Evolutionary conservation across 1,284 basidiomycete species (phyloP), one percentile per base, ranked within the genome.

Genomic region (Laetiporus sulphureus): DNA sequence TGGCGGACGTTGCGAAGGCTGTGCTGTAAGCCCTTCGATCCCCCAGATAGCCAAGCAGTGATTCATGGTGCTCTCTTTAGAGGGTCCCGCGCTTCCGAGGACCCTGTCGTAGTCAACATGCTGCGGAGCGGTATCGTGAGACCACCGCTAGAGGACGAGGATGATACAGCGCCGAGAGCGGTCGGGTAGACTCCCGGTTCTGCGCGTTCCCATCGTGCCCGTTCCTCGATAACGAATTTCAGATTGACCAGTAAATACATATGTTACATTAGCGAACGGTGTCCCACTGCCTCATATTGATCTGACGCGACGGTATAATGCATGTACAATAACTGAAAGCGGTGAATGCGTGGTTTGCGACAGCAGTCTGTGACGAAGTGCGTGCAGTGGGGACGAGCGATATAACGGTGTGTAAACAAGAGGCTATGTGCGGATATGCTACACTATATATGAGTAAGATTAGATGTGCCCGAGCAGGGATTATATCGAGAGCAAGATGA

Each of bases 1-100:
- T 94, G 59, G 66, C 72, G 25, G 75, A 83, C 3, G 82, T 75
- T 32, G 82, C 75, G 13, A 64, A 59, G 44, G 55, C 60, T 12
- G 65, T 83, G 12, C 52, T 82, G 83, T 87, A 51, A 53, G 79
- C 66, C 12, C 21, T 10, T 37, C 10, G 18, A 7, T 16, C 32
- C 32, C 11, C 16, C 11, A 13, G 18, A 1, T 4, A 30, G n/a
- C 16, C 30, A 38, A 25, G 7, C 23, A 16, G 15, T 25, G 13
- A 13, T 21, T 30, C 11, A 23, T 18, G n/a, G 10, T 11, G 16
- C 19, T 34, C 31, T 42, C 1, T 36, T 27, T 7, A 77, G 75
- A 40, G 73, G 74, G n/a, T 52, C 56, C 15, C 59, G 50, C 34
- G 62, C 63, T 3, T 50, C 40, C 20, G 48, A 63, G 18, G 71